Conservation (phyloP, 306 rosid species). For the Ormosia semicastrata region DNA sequence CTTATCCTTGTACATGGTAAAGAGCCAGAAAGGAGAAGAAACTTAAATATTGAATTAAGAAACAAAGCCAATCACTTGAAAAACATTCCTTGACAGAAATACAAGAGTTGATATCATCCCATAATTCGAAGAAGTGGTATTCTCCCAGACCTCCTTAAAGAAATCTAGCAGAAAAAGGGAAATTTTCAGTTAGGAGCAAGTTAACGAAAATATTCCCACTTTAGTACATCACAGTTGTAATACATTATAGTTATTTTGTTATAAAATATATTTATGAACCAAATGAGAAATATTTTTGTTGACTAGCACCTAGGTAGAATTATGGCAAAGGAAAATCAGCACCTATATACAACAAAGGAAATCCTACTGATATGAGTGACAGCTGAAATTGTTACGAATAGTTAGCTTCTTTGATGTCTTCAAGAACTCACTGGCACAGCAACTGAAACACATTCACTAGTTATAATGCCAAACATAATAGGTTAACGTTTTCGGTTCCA, state of each 20-base stretch:
- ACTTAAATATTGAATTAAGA: constrained; percentile 23
- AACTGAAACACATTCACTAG: constrained; percentile 7
- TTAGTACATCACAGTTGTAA: constrained; percentile 27
- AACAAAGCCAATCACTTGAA: constrained; percentile 3
- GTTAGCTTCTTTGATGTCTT: constrained; percentile 62
- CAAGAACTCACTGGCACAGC: constrained; percentile 53
- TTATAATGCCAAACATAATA: constrained; percentile 55
- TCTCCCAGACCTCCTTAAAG: constrained; percentile 34
- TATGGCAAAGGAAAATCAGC: constrained; percentile 21
- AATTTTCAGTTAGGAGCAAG: constrained; percentile 37
- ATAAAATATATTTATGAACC: constrained; percentile 3
- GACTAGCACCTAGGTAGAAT: constrained; percentile 47
- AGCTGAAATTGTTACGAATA: constrained; percentile 34
- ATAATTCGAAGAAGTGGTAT: constrained; percentile 37
- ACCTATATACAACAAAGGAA: constrained; percentile 44
- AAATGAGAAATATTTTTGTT: constrained; percentile 44
- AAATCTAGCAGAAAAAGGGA: background rate
- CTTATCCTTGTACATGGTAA: background rate
- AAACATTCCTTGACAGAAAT: constrained; percentile 29
- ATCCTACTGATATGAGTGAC: constrained; percentile 25
- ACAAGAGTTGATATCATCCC: constrained; percentile 32
- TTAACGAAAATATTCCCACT: constrained; percentile 50
- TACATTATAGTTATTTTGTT: background rate
- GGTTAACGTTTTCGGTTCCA: constrained; percentile 44
- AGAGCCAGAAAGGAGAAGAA: background rate